Conservation (phyloP, 495 filamentous ascomycete species). For the Tuber magnatum region DNA sequence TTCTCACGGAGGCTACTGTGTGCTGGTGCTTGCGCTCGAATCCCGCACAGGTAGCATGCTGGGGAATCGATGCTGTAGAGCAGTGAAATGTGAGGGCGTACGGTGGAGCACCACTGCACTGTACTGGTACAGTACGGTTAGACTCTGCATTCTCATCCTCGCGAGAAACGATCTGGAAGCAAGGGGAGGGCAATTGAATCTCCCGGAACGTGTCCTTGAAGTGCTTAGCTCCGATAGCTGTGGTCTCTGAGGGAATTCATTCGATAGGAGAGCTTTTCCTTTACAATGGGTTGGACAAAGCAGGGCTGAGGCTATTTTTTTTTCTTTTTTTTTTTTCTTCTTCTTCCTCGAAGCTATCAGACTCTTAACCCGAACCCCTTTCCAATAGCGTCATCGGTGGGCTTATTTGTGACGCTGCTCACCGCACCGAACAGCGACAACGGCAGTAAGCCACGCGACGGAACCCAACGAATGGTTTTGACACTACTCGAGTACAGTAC, state of each 20-base stretch:
- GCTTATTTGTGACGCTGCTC: conserved; percentile 13
- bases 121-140: neutral
- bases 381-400: conserved; percentile 33
- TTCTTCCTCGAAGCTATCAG: neutral
- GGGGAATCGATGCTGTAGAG: neutral
- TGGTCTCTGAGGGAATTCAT: neutral
- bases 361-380: conserved; percentile 27
- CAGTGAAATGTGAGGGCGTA: neutral
- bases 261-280: neutral
- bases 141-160: neutral
- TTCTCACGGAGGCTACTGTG: neutral
- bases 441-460: conserved; percentile 28
- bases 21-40: neutral
- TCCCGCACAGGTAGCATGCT: neutral
- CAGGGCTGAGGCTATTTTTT: neutral
- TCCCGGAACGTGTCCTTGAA: neutral
- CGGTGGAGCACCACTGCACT: neutral
- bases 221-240: neutral
- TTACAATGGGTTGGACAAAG: neutral
- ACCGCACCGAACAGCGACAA: conserved; percentile 18
- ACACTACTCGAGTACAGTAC: too few species aligned
- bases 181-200: neutral
- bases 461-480: conserved; percentile 24
- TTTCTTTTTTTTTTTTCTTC: too few species aligned
- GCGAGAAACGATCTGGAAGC: neutral